Percentiles rank a stretch among this genome's conserved stretches.
Conservation (phyloP, 2,329 filamentous ascomycete genomes). For the Aspergillus pseudoviridinutans region DNA sequence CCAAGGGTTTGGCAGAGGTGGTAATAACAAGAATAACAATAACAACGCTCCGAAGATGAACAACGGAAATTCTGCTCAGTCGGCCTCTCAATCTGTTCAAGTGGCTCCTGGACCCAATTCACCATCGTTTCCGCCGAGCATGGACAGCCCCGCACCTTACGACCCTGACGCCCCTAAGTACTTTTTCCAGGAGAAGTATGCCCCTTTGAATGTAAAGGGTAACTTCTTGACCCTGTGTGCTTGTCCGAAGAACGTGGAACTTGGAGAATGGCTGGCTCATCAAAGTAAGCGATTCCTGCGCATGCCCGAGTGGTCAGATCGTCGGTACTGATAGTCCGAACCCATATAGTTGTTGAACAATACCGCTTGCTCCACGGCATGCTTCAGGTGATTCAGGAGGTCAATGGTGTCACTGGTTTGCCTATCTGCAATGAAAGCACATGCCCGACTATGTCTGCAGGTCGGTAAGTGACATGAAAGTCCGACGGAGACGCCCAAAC, state of each 20-base stretch:
- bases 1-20: conserved; percentile 47
- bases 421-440: conserved; percentile 78
- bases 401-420: conserved; percentile 68
- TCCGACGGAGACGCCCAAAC: neutral
- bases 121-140: conserved; percentile 36
- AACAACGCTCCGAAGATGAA: conserved; percentile 39
- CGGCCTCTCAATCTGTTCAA: conserved; percentile 26
- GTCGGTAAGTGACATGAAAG: conserved; percentile 61
- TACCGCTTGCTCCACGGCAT: conserved; percentile 86
- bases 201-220: conserved; percentile 87
- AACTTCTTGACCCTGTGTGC: conserved; percentile 97
- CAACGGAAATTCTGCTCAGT: conserved; percentile 29
- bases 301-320: neutral
- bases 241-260: conserved; percentile 86
- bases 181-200: conserved; percentile 52
- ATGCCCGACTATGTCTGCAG: conserved; percentile 92
- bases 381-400: conserved; percentile 81
- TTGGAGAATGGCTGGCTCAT: conserved; percentile 93
- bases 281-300: conserved; percentile 62
- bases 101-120: conserved; percentile 34
- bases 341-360: conserved; percentile 74
- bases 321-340: conserved; percentile 7
- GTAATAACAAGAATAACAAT: conserved; percentile 42
- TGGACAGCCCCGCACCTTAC: conserved; percentile 35
- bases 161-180: conserved; percentile 46